Percentiles rank a stretch among this genome's conserved stretches.
Evolutionary conservation across 805 yeast genomes (phyloP).

Genomic region (Candida wancherniae): DNA sequence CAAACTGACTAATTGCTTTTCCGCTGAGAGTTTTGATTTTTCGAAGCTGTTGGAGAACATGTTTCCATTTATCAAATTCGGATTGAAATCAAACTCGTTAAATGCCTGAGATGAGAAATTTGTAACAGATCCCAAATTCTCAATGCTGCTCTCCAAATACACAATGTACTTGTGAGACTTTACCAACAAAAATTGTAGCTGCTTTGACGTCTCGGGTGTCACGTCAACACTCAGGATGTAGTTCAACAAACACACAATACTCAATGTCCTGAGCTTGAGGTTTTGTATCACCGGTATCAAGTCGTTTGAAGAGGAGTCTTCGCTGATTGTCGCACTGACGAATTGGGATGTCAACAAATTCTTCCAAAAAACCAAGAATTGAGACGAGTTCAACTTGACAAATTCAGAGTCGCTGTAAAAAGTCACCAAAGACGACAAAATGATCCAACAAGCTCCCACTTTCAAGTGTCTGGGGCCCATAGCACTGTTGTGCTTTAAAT

Average conservation of each 20-base stretch:
- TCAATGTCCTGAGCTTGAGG: conserved; percentile 33
- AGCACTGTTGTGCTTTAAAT: conserved; percentile 33
- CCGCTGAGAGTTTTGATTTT: conserved; percentile 18
- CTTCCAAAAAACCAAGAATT: conserved; percentile 42
- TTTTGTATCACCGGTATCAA: conserved; percentile 28
- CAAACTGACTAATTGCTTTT: conserved; percentile 27
- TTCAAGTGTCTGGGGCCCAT: conserved; percentile 19
- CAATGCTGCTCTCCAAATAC: conserved; percentile 35
- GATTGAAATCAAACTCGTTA: conserved; percentile 28
- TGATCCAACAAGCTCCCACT: conserved; percentile 37
- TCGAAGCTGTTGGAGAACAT: conserved; percentile 23
- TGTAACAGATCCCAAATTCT: conserved; percentile 29
- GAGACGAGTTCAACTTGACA: conserved; percentile 40
- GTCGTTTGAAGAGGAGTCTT: conserved; percentile 17
- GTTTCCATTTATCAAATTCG: conserved; percentile 26
- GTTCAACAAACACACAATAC: conserved; percentile 37
- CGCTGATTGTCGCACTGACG: conserved; percentile 19
- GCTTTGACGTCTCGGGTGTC: conserved; percentile 38
- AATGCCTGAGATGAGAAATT: conserved; percentile 24
- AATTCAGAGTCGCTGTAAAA: conserved; percentile 39
- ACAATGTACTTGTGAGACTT: conserved; percentile 39
- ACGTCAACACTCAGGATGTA: conserved; percentile 34
- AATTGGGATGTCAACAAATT: conserved; percentile 40
- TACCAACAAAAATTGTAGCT: conserved; percentile 36
- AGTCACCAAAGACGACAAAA: conserved; percentile 37